Percentiles rank a stretch among this genome's conserved stretches.
phyloP scores from a whole-genome alignment of 2,329 filamentous ascomycete species.

The Beauveria brongniartii region DNA sequence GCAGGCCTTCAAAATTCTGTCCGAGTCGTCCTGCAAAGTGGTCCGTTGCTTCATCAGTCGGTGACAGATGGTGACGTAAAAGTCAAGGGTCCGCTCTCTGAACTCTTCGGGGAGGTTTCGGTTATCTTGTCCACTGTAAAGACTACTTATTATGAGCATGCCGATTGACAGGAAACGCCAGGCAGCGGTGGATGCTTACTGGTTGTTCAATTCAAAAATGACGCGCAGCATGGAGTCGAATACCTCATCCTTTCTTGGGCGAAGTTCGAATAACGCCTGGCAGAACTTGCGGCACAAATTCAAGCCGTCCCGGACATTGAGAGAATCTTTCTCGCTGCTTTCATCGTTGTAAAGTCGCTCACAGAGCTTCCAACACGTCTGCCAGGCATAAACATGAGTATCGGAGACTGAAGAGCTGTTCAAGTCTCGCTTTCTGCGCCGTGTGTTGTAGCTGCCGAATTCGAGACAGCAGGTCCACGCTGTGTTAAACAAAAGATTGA shows the following conservation, averaged over 20 bases:
- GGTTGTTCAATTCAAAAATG: slow-evolving; percentile 92
- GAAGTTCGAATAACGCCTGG: slow-evolving; percentile 80
- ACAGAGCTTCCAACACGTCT: slow-evolving; percentile 87
- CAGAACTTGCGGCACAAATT: slow-evolving; percentile 90
- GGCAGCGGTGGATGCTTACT: slow-evolving; percentile 39
- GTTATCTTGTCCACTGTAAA: slow-evolving; percentile 83
- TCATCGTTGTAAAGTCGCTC: slow-evolving; percentile 79
- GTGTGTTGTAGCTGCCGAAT: slow-evolving; percentile 9
- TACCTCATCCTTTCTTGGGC: slow-evolving; percentile 66
- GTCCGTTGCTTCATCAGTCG: slow-evolving; percentile 91
- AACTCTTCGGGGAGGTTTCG: slow-evolving; percentile 77
- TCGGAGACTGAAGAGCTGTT: slow-evolving; percentile 39
- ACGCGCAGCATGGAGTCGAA: slow-evolving; percentile 83
- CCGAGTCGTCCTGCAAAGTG: slow-evolving; percentile 70
- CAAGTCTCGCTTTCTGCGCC: slow-evolving; percentile 4
- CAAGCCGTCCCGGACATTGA: slow-evolving; percentile 64
- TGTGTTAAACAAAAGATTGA: slow-evolving; percentile 58
- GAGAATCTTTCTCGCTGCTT: slow-evolving; percentile 59
- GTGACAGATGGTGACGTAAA: slow-evolving; percentile 90
- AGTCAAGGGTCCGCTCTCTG: slow-evolving; percentile 81
- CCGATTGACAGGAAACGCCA: not conserved
- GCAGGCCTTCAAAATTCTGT: slow-evolving; percentile 75
- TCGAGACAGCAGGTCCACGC: slow-evolving; percentile 9
- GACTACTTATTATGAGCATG: slow-evolving; percentile 29
- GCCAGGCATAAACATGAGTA: slow-evolving; percentile 83